Evolutionary conservation across 352 stramenopile genomes (phyloP), one percentile per base, ranked within the genome.

Genomic region (Peronospora farinosa): DNA sequence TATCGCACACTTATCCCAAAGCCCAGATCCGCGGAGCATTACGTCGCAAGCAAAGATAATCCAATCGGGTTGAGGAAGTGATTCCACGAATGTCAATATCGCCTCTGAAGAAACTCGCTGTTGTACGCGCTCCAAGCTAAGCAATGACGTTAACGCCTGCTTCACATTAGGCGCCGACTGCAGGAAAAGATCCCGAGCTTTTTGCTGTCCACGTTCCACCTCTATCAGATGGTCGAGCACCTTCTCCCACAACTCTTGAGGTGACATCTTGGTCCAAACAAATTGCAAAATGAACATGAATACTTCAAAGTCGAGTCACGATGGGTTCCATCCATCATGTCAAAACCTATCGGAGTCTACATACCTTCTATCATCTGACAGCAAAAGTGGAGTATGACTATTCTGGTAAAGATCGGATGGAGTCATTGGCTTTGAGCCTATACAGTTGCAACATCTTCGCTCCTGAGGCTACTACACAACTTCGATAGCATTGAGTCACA

Each of bases 41-140:
- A 42, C 0, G 3, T 50, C 32, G 7, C 53, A 56, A 5, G 38
- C 39, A 4, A 36, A 35, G 4, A 60, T 6, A 2, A 46, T 31
- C 45, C 40, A 55, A 15, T 54, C 32, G 7, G 28, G 1, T 11
- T 46, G 23, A 2, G 32, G 45, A 7, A 60, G 45, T 19, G n/a
- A 27, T 11, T 33, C 3, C 7, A 60, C 52, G 38, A 54, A 60
- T 1, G 21, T 5, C 3, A 50, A 38, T 23, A 54, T 45, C 11
- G 16, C 16, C 10, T 57, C n/a, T 30, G 33, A 23, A 23, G 40
- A 39, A 21, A 51, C 23, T 32, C 40, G 31, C 23, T 23, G 17
- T 19, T 38, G 50, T 3, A 13, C 13, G 6, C 23, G 1, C 11
- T 54, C 36, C 6, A 48, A 13, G 10, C 4, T 2, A 19, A 59